Percentiles rank a stretch among this genome's conserved stretches.
phyloP scores from a whole-genome alignment of 2,329 filamentous ascomycete genomes.

The Aspergillus japonicus region DNA sequence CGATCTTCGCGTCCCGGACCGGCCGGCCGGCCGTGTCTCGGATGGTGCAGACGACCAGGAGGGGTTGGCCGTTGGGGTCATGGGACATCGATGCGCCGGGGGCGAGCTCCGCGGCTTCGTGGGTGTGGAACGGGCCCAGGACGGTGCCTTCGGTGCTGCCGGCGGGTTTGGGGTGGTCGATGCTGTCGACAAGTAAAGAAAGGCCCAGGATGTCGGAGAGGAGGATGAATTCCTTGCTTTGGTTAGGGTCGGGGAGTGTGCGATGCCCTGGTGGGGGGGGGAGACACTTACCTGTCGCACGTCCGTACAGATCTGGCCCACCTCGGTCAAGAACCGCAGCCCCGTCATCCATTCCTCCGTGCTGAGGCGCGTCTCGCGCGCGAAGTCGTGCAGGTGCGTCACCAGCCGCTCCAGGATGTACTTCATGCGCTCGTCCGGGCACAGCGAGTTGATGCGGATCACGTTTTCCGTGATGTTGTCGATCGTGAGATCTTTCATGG shows the following conservation, averaged over 20 bases:
- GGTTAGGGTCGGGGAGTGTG: too few species aligned
- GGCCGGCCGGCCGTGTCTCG: slow-evolving; percentile 64
- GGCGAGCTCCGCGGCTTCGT: slow-evolving; percentile 61
- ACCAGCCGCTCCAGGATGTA: slow-evolving; percentile 73
- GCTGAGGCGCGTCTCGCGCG: slow-evolving; percentile 72
- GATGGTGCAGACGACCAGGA: slow-evolving; percentile 72
- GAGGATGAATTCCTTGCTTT: slow-evolving; percentile 68
- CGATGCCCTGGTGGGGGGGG: too few species aligned
- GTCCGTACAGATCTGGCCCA: slow-evolving; percentile 71
- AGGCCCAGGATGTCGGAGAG: slow-evolving; percentile 77
- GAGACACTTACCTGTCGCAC: slow-evolving; percentile 62
- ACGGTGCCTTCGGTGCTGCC: slow-evolving; percentile 73
- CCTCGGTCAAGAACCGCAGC: slow-evolving; percentile 67
- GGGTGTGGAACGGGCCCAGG: slow-evolving; percentile 78
- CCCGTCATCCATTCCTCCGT: slow-evolving; percentile 76
- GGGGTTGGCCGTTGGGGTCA: slow-evolving; percentile 66
- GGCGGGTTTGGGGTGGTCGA: slow-evolving; percentile 77
- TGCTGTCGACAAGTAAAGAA: slow-evolving; percentile 75
- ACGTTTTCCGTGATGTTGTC: slow-evolving; percentile 80
- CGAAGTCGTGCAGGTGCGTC: slow-evolving; percentile 77
- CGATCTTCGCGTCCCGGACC: slow-evolving; percentile 66
- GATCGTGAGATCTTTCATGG: slow-evolving; percentile 68
- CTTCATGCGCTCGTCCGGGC: slow-evolving; percentile 62
- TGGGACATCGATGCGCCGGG: slow-evolving; percentile 65
- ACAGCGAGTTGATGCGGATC: slow-evolving; percentile 70